phyloP scores from a whole-genome alignment of 2,329 filamentous ascomycete species.

The Corynespora cassiicola region DNA sequence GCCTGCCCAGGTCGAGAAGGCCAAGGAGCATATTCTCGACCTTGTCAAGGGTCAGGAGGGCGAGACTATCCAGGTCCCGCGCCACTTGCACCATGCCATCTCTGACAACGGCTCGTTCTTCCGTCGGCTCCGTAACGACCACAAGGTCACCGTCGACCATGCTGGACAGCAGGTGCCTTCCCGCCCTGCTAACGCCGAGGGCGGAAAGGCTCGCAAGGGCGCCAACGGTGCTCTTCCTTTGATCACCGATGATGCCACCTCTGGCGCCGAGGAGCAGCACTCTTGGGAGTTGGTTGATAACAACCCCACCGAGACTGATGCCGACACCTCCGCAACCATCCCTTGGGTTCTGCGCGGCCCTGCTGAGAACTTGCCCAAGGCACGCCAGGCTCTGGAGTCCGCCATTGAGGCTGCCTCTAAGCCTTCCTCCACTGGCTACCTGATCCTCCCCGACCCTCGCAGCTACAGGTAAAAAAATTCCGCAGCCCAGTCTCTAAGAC shows the following conservation, averaged over 20 bases:
- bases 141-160: conserved; percentile 91
- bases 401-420: conserved; percentile 75
- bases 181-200: conserved; percentile 64
- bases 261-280: conserved; percentile 67
- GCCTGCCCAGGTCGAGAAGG: conserved; percentile 79
- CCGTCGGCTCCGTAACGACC: conserved; percentile 84
- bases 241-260: conserved; percentile 79
- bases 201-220: conserved; percentile 54
- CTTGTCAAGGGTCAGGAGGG: conserved; percentile 86
- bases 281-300: conserved; percentile 84
- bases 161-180: conserved; percentile 78
- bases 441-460: conserved; percentile 86
- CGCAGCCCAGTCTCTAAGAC: neutral
- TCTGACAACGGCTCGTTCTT: conserved; percentile 93
- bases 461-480: conserved; percentile 65
- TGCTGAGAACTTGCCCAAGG: conserved; percentile 80
- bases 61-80: conserved; percentile 84
- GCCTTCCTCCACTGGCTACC: conserved; percentile 79
- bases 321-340: conserved; percentile 63
- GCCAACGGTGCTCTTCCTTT: conserved; percentile 77
- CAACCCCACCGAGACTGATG: conserved; percentile 60
- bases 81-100: conserved; percentile 81
- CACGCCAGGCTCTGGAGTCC: conserved; percentile 74
- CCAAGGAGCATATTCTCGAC: conserved; percentile 81
- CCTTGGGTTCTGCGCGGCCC: conserved; percentile 89